Conservation (phyloP, 1,284 basidiomycete genomes). For the Rhodotorula glutinis region DNA sequence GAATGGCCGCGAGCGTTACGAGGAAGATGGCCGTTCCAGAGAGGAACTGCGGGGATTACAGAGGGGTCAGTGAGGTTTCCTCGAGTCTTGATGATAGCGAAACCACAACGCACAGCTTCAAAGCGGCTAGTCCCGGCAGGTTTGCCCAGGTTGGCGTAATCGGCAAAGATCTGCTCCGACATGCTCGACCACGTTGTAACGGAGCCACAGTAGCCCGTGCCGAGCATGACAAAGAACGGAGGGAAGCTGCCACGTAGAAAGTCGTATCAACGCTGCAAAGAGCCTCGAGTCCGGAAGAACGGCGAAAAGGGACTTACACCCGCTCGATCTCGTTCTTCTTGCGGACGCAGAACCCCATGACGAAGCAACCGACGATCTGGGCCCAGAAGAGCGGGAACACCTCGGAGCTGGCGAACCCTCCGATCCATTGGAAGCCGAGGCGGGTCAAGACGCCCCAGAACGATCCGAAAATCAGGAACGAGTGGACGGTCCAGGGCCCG, state of each 20-base stretch:
- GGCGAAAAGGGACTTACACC: neutral
- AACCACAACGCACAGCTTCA: slow-evolving; percentile 71
- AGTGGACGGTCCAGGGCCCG: slow-evolving; percentile 37
- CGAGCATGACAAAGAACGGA: slow-evolving; percentile 80
- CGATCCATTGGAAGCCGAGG: slow-evolving; percentile 48
- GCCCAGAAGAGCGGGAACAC: slow-evolving; percentile 83
- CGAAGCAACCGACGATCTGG: slow-evolving; percentile 82
- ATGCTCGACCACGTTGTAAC: slow-evolving; percentile 95
- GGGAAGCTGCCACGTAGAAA: too few species aligned
- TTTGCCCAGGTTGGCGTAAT: slow-evolving; percentile 71
- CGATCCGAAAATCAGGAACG: slow-evolving; percentile 46
- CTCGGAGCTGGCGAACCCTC: slow-evolving; percentile 66
- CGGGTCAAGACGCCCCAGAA: slow-evolving; percentile 50
- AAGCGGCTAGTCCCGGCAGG: slow-evolving; percentile 63
- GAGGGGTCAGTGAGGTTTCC: too few species aligned
- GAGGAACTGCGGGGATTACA: slow-evolving; percentile 33
- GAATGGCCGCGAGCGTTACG: slow-evolving; percentile 49
- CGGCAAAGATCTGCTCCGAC: slow-evolving; percentile 82
- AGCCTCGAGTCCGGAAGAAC: too few species aligned
- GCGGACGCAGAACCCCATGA: slow-evolving; percentile 69
- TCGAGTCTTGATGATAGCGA: too few species aligned
- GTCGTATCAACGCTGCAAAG: too few species aligned
- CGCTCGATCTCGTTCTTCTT: slow-evolving; percentile 25
- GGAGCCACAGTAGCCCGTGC: slow-evolving; percentile 93
- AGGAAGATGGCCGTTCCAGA: slow-evolving; percentile 32